Percentiles rank a stretch among this genome's conserved stretches.
phyloP scores from a whole-genome alignment of 78 protist genomes.

The Capsaspora owczarzaki region DNA sequence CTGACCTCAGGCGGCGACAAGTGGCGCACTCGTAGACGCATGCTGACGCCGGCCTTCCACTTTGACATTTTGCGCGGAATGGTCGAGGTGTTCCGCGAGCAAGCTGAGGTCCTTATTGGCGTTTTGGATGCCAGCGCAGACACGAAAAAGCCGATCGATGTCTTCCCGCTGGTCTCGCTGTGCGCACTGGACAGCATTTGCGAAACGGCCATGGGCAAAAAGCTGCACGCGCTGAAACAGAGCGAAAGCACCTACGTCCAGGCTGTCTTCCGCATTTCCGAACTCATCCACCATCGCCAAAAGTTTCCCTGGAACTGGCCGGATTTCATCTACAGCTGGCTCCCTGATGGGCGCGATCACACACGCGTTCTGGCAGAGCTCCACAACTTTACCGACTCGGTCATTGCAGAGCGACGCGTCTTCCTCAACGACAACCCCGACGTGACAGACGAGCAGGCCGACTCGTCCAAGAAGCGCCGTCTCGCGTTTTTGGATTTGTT shows the following conservation, averaged over 20 bases:
- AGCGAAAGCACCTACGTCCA: neutral
- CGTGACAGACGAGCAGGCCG: neutral
- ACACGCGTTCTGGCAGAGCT: neutral
- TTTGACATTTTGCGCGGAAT: neutral
- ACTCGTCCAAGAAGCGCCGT: neutral
- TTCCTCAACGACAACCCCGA: neutral
- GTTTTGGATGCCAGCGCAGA: neutral
- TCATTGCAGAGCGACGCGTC: neutral
- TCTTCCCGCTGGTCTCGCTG: neutral
- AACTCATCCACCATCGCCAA: neutral
- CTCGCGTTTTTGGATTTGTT: neutral
- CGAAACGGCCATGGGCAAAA: slow-evolving; percentile 9
- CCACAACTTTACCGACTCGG: neutral
- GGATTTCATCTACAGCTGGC: neutral
- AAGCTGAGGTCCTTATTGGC: neutral
- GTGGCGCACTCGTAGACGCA: neutral
- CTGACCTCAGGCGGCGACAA: neutral
- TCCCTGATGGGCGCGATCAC: neutral
- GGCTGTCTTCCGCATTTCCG: neutral
- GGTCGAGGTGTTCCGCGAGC: neutral
- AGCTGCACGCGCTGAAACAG: neutral
- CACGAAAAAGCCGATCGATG: neutral
- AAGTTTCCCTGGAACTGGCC: neutral
- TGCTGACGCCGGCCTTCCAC: slow-evolving; percentile 4
- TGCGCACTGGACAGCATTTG: slow-evolving; percentile 6